A percentile compares a stretch with the other conserved stretches of the same genome.
Evolutionary conservation across 495 filamentous ascomycete species (phyloP).

Genomic region (Aspergillus nanangensis): DNA sequence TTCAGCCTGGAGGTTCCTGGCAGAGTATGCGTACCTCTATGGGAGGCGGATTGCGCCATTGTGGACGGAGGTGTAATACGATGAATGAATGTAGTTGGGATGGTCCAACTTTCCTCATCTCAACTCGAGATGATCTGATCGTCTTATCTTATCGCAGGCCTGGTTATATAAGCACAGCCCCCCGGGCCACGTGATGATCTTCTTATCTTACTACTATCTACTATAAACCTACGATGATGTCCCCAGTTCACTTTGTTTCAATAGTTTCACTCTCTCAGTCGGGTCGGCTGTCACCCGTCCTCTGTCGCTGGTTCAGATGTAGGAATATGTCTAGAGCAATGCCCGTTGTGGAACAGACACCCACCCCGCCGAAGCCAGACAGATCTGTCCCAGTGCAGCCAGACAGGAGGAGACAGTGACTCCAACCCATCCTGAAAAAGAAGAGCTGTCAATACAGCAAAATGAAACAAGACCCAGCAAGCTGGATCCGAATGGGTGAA

Average conservation of each 20-base stretch:
- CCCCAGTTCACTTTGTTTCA: not conserved
- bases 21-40: not conserved
- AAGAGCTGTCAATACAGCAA: not conserved
- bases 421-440: not conserved
- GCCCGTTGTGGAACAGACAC: not conserved
- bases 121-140: no score
- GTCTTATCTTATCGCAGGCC: no score
- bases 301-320: slow-evolving; percentile 18
- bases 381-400: slow-evolving; percentile 16
- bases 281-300: slow-evolving; percentile 5
- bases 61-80: no score
- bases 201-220: no score
- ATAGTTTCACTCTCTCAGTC: not conserved
- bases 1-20: not conserved
- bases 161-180: no score
- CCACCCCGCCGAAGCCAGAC: slow-evolving; percentile 7
- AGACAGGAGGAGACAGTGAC: slow-evolving; percentile 5
- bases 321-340: slow-evolving; percentile 7
- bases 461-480: slow-evolving; percentile 1
- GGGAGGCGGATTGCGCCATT: not conserved
- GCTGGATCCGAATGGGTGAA: not conserved
- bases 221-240: no score
- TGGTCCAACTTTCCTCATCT: no score
- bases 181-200: no score
- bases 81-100: no score